A percentile compares a stretch with the other conserved stretches of the same genome.
Conservation (phyloP, 192 early-diverging fungal genomes). For the Allomyces arbusculus region DNA sequence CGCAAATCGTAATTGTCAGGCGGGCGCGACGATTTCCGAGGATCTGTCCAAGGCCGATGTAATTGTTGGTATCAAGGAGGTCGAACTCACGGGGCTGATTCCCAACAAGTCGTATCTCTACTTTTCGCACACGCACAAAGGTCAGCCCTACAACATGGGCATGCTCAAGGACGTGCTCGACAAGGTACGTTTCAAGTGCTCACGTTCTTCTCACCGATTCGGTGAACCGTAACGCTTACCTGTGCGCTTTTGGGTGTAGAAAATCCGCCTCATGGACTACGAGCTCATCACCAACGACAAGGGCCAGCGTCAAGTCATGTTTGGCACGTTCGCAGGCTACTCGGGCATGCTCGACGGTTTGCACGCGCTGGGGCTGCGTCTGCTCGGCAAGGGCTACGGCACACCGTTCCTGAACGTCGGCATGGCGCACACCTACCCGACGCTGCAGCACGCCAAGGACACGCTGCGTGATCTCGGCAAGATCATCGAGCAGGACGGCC, state of each 20-base stretch:
- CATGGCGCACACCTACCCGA: slow-evolving; percentile 54
- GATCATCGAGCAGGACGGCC: slow-evolving; percentile 65
- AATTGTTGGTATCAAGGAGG: slow-evolving; percentile 93
- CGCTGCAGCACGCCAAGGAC: slow-evolving; percentile 34
- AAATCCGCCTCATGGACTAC: slow-evolving; percentile 84
- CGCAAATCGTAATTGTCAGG: slow-evolving; percentile 15
- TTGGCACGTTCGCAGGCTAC: slow-evolving; percentile 84
- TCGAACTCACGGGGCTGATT: slow-evolving; percentile 60
- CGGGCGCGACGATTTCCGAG: slow-evolving; percentile 64
- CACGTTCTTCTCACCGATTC: slow-evolving; percentile 5
- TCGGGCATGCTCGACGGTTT: slow-evolving; percentile 85
- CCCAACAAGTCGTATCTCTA: slow-evolving; percentile 78
- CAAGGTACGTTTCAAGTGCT: slow-evolving; percentile 31
- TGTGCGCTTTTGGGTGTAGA: slow-evolving; percentile 15
- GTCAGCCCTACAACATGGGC: slow-evolving; percentile 82
- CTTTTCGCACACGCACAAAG: slow-evolving; percentile 97
- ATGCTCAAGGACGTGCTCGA: slow-evolving; percentile 71
- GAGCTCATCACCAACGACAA: slow-evolving; percentile 70
- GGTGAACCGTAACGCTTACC: background rate
- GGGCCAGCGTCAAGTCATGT: slow-evolving; percentile 63
- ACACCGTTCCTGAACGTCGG: slow-evolving; percentile 76
- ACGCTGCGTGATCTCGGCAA: slow-evolving; percentile 46
- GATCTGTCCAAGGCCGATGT: slow-evolving; percentile 75
- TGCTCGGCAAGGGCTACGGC: slow-evolving; percentile 78
- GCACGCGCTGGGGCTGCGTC: slow-evolving; percentile 74